Evolutionary conservation across 2,329 filamentous ascomycete species (phyloP), one percentile per base, ranked within the genome.

Genomic region (Trichoderma sp.): DNA sequence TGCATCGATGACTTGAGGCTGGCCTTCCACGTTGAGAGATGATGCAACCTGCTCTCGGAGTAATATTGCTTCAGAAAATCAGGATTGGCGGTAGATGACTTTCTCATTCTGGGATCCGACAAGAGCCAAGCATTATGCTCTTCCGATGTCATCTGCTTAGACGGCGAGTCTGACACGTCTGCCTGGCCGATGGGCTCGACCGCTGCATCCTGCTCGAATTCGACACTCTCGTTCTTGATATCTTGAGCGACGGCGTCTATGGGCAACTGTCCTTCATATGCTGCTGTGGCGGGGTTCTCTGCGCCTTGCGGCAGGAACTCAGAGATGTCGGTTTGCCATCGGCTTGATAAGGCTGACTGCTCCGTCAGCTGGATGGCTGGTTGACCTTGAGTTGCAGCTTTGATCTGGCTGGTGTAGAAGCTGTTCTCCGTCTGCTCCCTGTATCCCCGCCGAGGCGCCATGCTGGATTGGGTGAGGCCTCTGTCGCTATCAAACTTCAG

Each of bases 11-110:
- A 89, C 76, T 98, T 99, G 4, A 99, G 79, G 66, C 96, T 91
- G 1, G 94, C 91, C 80, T 98, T 99, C 96, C 95, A 98, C 1
- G 92, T 92, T 0, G 94, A 97, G 0, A 99, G 80, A 74, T 99
- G 95, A 76, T 99, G 96, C 21, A 99, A 82, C 26, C 95, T 89
- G 67, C 94, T 98, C 77, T 98, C 93, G 5, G 92, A 90, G 74
- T 98, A 99, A 73, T 92, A 99, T 67, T 98, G 93, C 68, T 94
- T 90, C 1, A 99, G 81, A 67, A 99, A 99, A 43, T 95, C 89
- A 0, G 96, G 95, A 69, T 99, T 96, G 9, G 93, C 91, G 1
- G 93, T 93, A 1, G 93, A 96, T 0, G 93, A 93, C 72, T 96
- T 95, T 66, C 92, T 87, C 71, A 97, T 87, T 41, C 88, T 88